Evolutionary conservation across 2,329 filamentous ascomycete genomes (phyloP), one percentile per base, ranked within the genome.

Genomic region (Aspergillus unguis): DNA sequence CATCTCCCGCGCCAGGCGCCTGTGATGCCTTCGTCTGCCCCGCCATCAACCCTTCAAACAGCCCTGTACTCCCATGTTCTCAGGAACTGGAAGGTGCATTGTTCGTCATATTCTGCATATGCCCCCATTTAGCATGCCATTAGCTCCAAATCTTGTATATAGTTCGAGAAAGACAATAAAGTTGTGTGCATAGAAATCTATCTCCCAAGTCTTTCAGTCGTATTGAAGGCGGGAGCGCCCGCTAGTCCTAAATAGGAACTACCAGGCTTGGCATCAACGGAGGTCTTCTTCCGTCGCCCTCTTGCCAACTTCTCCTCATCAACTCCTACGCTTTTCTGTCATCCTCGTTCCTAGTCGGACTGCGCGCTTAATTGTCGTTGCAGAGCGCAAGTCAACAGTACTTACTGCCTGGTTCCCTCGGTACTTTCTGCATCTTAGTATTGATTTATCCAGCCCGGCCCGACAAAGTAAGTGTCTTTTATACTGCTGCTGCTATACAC

Each of bases 191-290:
- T 44, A 28, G 9, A 28, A 33, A 29, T 11, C 23, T 28, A 23
- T 11, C 38, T 35, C 33, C 10, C 38, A 7, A 25, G 38, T 25
- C 9, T 43, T 28, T 10, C 25, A 6, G 27, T 28, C 29, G 40
- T 43, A 17, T 43, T 11, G 7, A n/a, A n/a, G 8, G 33, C 9
- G 40, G 23, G 31, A 37, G 23, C 7, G 25, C 27, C 11, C 6
- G 27, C 54, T 52, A 56, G 54, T 55, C 59, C 59, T 28, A 52
- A 61, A 58, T 17, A 47, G 57, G 60, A 41, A 59, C 51, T 29
- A 27, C 38, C 27, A 48, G 59, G 57, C 61, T 63, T 63, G 61
- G 61, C 61, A 52, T 47, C 45, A 43, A 40, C 37, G 44, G 44
- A 54, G 48, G n/a, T 44, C 38, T 43, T 44, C 43, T 47, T 38